phyloP scores from a whole-genome alignment of 164 flowering plant genomes.

The Tetracentron sinense region DNA sequence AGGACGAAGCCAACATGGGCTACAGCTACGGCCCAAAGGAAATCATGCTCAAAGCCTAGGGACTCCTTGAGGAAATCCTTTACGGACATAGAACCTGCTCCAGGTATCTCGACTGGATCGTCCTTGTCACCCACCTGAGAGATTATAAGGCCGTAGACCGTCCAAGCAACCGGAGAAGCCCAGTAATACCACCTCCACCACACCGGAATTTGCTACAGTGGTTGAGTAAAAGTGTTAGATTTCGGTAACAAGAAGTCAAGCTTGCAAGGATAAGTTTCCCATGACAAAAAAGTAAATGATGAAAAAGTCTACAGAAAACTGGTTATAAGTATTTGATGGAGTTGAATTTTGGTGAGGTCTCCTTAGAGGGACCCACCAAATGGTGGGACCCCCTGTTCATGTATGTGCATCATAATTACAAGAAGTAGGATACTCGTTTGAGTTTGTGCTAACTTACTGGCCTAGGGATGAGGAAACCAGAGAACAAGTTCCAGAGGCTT shows the following conservation, averaged over 20 bases:
- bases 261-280: too few species aligned
- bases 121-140: too few species aligned
- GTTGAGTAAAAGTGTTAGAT: too few species aligned
- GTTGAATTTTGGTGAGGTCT: not conserved
- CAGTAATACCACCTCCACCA: too few species aligned
- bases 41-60: slow-evolving; percentile 55
- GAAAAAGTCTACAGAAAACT: not conserved
- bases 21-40: slow-evolving; percentile 53
- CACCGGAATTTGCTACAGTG: too few species aligned
- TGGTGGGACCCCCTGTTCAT: not conserved
- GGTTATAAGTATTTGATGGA: not conserved
- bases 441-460: slow-evolving; percentile 29
- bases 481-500: slow-evolving; percentile 57
- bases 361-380: not conserved
- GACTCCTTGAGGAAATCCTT: slow-evolving; percentile 37
- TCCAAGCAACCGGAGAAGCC: too few species aligned
- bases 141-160: too few species aligned
- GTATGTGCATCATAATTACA: not conserved
- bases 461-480: slow-evolving; percentile 54
- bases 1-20: slow-evolving; percentile 56
- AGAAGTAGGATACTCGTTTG: not conserved
- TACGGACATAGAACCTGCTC: slow-evolving; percentile 24
- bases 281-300: too few species aligned
- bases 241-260: too few species aligned
- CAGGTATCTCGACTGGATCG: too few species aligned